Conservation (phyloP, 345 rosid species). For the Brassica napus region DNA sequence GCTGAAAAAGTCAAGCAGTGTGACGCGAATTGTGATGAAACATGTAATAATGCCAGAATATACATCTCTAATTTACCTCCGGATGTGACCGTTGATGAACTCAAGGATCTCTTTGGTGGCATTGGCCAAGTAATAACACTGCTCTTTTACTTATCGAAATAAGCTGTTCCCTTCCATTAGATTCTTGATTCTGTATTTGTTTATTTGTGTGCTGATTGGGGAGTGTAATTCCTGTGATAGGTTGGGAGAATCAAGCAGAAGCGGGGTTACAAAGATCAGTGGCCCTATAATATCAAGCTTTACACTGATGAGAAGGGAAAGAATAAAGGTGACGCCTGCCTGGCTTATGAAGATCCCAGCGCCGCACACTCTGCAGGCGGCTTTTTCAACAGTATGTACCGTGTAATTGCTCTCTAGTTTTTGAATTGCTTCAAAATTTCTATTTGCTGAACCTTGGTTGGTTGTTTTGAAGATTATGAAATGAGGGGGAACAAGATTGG, state of each 20-base stretch:
- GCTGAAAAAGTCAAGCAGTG: constrained; percentile 80
- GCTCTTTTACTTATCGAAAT: constrained; percentile 29
- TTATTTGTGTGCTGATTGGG: constrained; percentile 22
- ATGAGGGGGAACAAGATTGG: constrained; percentile 77
- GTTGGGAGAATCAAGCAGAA: constrained; percentile 55
- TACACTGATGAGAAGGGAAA: constrained; percentile 94
- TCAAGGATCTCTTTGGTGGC: constrained; percentile 93
- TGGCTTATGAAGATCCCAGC: constrained; percentile 93
- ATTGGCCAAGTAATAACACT: constrained; percentile 83
- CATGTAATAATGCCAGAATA: constrained; percentile 23
- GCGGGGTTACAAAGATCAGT: constrained; percentile 93
- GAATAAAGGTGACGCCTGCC: constrained; percentile 85
- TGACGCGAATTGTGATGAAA: constrained; percentile 73
- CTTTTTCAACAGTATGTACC: constrained; percentile 68
- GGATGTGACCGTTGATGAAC: constrained; percentile 84
- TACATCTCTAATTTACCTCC: constrained; percentile 96
- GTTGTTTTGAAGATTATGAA: constrained; percentile 62
- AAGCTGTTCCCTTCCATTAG: not conserved
- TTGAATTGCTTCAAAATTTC: not conserved
- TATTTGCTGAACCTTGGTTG: constrained; percentile 3
- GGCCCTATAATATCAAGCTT: constrained; percentile 94
- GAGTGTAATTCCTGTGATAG: constrained; percentile 39
- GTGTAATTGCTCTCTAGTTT: constrained; percentile 1
- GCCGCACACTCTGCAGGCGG: constrained; percentile 96
- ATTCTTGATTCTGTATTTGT: constrained; percentile 14